These are phyloP conservation scores for Harringtonia aguacate DNA, from an alignment of 2,329 filamentous ascomycete species.

Conservation along the genomic window DNA sequence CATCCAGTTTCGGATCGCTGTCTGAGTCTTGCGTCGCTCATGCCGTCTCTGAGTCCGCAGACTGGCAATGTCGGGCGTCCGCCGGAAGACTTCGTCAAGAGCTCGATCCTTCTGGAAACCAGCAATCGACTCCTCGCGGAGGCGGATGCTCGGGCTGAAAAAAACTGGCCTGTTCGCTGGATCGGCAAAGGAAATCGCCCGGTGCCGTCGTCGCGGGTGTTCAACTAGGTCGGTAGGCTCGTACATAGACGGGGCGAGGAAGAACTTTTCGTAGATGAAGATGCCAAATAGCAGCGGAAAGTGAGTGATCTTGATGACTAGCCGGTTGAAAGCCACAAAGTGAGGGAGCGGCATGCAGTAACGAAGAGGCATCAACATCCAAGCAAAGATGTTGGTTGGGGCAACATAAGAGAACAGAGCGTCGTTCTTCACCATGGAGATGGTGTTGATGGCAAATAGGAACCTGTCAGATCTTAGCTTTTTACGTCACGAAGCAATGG, in stretches of 20 bases:
- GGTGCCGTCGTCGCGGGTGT: slow-evolving; percentile 41
- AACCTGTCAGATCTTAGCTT: slow-evolving; percentile 37
- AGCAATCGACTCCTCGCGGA: slow-evolving; percentile 77
- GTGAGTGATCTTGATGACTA: slow-evolving; percentile 83
- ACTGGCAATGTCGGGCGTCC: slow-evolving; percentile 54
- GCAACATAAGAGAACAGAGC: slow-evolving; percentile 89
- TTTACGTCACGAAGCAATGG: neutral
- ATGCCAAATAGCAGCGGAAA: slow-evolving; percentile 80
- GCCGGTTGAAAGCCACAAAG: slow-evolving; percentile 81
- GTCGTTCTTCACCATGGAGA: slow-evolving; percentile 98
- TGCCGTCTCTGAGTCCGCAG: slow-evolving; percentile 48
- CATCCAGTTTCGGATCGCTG: slow-evolving; percentile 87
- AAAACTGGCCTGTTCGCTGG: slow-evolving; percentile 45
- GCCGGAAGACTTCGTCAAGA: slow-evolving; percentile 81
- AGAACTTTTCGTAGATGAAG: slow-evolving; percentile 73
- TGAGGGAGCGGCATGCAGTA: slow-evolving; percentile 69
- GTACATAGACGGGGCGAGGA: slow-evolving; percentile 65
- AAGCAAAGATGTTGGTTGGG: slow-evolving; percentile 83
- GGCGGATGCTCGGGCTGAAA: slow-evolving; percentile 62
- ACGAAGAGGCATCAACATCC: slow-evolving; percentile 74
- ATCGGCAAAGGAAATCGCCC: slow-evolving; percentile 47
- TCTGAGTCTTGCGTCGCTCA: slow-evolving; percentile 64
- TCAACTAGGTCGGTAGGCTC: slow-evolving; percentile 84
- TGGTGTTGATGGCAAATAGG: slow-evolving; percentile 90
- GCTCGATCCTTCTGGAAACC: slow-evolving; percentile 85